Conservation (phyloP, 2,329 filamentous ascomycete species). For the Thermothelomyces thermophilus region DNA sequence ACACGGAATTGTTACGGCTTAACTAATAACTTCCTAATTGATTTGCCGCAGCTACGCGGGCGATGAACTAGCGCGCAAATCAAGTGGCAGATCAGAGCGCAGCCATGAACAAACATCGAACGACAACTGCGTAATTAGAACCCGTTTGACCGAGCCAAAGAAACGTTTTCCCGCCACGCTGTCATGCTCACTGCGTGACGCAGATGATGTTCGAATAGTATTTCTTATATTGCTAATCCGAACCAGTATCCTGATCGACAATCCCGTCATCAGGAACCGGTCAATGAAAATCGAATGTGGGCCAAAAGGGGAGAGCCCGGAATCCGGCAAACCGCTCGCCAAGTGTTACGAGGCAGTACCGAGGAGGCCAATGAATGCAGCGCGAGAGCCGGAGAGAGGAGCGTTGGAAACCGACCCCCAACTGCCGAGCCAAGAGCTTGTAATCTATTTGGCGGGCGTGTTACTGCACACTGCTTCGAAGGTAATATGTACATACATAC, state of each 20-base stretch:
- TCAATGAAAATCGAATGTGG: neutral
- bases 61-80: no score
- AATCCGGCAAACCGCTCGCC: neutral
- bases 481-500: no score
- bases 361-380: neutral
- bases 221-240: neutral
- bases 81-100: no score
- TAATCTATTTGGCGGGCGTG: neutral
- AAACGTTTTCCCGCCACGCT: neutral
- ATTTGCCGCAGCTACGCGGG: no score
- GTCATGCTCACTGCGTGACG: neutral
- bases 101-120: no score
- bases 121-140: no score
- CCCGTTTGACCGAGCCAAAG: no score
- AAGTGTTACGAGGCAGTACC: no score
- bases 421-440: conserved; percentile 4
- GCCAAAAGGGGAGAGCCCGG: neutral
- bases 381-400: neutral
- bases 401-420: neutral
- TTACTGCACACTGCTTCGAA: no score
- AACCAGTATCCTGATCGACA: neutral
- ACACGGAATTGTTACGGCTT: no score
- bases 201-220: no score
- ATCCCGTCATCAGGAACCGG: neutral
- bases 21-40: no score